Conservation (phyloP, 2,329 filamentous ascomycete species). For the Nemania sp. region DNA sequence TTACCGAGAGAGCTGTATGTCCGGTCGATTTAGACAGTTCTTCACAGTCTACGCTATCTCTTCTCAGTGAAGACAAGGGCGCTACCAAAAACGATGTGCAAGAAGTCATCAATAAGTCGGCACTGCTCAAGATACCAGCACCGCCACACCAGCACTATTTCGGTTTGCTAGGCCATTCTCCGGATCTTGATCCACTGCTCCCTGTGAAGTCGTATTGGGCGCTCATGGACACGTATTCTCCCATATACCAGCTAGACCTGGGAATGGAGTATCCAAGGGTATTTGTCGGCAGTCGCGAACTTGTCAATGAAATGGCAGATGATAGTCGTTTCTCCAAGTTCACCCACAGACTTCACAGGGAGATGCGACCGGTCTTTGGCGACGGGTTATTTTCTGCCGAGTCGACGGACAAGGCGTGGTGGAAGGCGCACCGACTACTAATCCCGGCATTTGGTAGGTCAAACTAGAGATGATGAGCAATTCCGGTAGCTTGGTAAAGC, state of each 20-base stretch:
- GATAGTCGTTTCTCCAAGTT: constrained; percentile 18
- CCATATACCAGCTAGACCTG: constrained; percentile 24
- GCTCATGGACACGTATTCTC: constrained; percentile 11
- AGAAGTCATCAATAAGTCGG: too few species aligned
- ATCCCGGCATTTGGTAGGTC: constrained; percentile 23
- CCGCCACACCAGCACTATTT: too few species aligned
- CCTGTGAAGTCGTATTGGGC: constrained; percentile 15
- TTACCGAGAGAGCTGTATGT: too few species aligned
- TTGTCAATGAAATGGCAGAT: constrained; percentile 20
- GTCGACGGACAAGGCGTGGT: constrained; percentile 20
- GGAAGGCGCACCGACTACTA: constrained; percentile 19
- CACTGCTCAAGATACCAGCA: too few species aligned
- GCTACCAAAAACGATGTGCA: too few species aligned
- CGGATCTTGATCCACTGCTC: constrained; percentile 18
- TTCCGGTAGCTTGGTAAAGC: too few species aligned
- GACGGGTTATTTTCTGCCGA: constrained; percentile 22
- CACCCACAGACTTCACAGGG: constrained; percentile 10
- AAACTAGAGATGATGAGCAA: too few species aligned
- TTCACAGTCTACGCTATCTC: too few species aligned
- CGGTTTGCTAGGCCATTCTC: too few species aligned
- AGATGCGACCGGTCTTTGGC: constrained; percentile 19
- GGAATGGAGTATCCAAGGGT: not conserved
- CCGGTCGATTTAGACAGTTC: too few species aligned
- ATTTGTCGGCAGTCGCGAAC: constrained; percentile 16
- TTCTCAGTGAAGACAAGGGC: too few species aligned